A percentile compares a stretch with the other conserved stretches of the same genome.
Conservation (phyloP, 495 filamentous ascomycete genomes). For the Aspergillus asperescens region DNA sequence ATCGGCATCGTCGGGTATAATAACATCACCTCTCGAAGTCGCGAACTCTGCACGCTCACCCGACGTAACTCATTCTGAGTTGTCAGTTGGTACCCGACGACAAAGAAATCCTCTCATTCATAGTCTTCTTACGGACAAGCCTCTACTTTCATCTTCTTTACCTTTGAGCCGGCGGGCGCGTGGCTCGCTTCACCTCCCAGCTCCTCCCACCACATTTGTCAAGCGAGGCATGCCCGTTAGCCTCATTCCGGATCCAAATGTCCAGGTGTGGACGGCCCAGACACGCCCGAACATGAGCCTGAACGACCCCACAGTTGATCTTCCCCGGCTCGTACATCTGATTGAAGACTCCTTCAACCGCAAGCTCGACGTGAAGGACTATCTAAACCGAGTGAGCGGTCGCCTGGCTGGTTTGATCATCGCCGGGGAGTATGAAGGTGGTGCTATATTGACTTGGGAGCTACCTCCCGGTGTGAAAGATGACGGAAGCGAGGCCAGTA, state of each 20-base stretch:
- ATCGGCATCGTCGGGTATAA: conserved; percentile 74
- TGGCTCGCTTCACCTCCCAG: conserved; percentile 25
- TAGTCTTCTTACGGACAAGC: conserved; percentile 93
- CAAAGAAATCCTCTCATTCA: conserved; percentile 92
- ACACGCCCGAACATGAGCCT: conserved; percentile 53
- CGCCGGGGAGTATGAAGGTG: conserved; percentile 94
- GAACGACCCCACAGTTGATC: conserved; percentile 73
- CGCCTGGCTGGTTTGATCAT: conserved; percentile 87
- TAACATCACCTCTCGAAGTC: conserved; percentile 80
- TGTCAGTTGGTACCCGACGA: conserved; percentile 65
- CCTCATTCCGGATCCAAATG: conserved; percentile 66
- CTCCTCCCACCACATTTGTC: conserved; percentile 65
- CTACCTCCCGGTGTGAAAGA: conserved; percentile 54
- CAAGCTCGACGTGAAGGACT: conserved; percentile 76
- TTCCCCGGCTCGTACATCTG: conserved; percentile 73
- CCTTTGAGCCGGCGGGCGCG: conserved; percentile 55
- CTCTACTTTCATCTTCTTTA: conserved; percentile 82
- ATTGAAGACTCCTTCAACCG: conserved; percentile 94
- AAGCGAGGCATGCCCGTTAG: conserved; percentile 89
- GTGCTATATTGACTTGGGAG: conserved; percentile 94
- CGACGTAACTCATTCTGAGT: conserved; percentile 33
- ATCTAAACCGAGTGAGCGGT: conserved; percentile 68
- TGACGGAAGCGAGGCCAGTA: conserved; percentile 46
- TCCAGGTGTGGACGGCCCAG: conserved; percentile 60
- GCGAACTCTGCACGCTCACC: conserved; percentile 54